phyloP scores from a whole-genome alignment of 768 basidiomycete genomes.

The Boletus tomentosulus region DNA sequence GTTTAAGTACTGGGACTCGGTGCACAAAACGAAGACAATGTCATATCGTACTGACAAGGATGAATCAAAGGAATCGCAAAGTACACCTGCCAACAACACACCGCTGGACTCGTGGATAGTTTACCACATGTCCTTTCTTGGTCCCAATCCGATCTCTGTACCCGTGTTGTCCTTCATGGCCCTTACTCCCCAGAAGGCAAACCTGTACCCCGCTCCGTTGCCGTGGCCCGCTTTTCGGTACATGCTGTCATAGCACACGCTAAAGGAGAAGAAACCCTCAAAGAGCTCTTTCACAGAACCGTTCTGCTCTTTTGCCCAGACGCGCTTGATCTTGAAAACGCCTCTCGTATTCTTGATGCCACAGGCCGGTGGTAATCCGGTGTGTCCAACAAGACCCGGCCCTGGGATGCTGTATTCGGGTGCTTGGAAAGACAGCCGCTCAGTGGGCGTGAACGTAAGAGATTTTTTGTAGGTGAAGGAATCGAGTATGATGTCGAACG shows the following conservation, averaged over 20 bases:
- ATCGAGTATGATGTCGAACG: slow-evolving; percentile 30
- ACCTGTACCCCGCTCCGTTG: slow-evolving; percentile 24
- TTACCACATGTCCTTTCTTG: slow-evolving; percentile 16
- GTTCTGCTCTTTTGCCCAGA: slow-evolving; percentile 28
- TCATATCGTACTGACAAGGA: not conserved
- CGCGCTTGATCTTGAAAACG: slow-evolving; percentile 32
- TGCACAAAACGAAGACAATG: not conserved
- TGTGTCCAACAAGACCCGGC: slow-evolving; percentile 28
- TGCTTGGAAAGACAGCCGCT: slow-evolving; percentile 24
- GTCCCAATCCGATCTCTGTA: slow-evolving; percentile 33
- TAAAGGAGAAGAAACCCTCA: slow-evolving; percentile 38
- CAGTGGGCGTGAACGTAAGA: slow-evolving; percentile 27
- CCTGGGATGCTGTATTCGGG: slow-evolving; percentile 19
- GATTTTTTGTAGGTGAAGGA: slow-evolving; percentile 22
- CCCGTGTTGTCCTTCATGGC: slow-evolving; percentile 32
- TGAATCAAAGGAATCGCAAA: not conserved
- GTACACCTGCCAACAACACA: not conserved
- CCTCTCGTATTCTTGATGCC: slow-evolving; percentile 35
- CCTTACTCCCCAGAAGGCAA: slow-evolving; percentile 38
- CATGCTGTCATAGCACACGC: slow-evolving; percentile 31
- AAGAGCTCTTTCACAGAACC: slow-evolving; percentile 32
- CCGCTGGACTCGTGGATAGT: not conserved
- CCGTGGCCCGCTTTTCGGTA: slow-evolving; percentile 37
- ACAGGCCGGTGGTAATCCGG: slow-evolving; percentile 22
- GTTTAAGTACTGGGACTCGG: not conserved